Evolutionary conservation across 2,329 filamentous ascomycete genomes (phyloP), one percentile per base, ranked within the genome.

Genomic region (Oidium heveae): DNA sequence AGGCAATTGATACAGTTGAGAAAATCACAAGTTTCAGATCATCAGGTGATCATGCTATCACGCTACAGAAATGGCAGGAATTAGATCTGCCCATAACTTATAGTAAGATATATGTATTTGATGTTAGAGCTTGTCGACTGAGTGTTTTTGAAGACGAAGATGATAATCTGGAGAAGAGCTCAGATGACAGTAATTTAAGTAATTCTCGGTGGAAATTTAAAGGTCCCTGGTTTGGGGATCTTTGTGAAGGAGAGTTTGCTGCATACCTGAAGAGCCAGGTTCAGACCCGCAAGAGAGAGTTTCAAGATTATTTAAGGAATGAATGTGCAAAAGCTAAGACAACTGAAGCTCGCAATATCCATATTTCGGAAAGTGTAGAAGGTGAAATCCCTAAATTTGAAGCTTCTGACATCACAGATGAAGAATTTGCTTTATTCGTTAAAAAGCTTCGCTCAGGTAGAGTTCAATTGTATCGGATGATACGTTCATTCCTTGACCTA

Each of bases 1-100:
- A 79, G 62, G 75, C 82, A 57, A 74, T 94, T 59, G 89, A 96
- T 70, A 84, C 86, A 1, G 76, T 80, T 61, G 87, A 95, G 68
- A 83, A 87, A 66, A 75, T 95, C 60, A 94, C 88, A 64, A 87
- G 95, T 64, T 96, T 87, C 68, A 74, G 79, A 58, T 87, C 84
- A 39, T 84, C 87, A 0, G 76, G 81, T 55, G 86, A 94, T 66
- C 86, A 94, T 68, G 76, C 80, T 53, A 70, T 86, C 60, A 87
- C 86, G 8, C 71, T 93, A 55, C 73, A 79, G 64, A 96, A 95
- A 71, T 95, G 83, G 70, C 82, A 86, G 65, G 85, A 94, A 66
- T 72, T 95, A 65, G 74, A 77, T 56, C 69, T 94, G 54, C 79
- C 85, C 6, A 70, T 94, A 57, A 75, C 80, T 18, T 71, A 77